Evolutionary conservation across 1,284 basidiomycete species (phyloP).

Genomic region (Tylopilus orsonianus): DNA sequence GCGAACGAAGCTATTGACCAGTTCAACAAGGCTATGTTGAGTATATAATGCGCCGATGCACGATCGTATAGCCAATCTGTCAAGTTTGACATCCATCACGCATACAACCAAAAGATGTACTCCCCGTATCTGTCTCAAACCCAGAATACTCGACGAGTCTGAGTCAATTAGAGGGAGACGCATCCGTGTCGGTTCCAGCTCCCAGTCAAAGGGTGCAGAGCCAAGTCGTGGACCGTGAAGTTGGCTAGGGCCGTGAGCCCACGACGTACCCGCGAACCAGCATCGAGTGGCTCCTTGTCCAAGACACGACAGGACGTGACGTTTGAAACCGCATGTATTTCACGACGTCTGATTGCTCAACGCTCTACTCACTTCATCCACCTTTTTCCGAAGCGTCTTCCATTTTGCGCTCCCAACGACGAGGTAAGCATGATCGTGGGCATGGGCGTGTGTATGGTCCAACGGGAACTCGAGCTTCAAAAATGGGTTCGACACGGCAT

Average conservation of each 20-base stretch:
- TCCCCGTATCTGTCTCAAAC: conserved; percentile 90
- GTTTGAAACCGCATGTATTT: neutral
- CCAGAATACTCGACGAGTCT: conserved; percentile 57
- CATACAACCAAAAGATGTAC: conserved; percentile 44
- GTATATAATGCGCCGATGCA: conserved; percentile 34
- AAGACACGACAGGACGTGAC: neutral
- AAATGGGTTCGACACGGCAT: conserved; percentile 76
- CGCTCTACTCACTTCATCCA: conserved; percentile 69
- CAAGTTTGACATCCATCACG: neutral
- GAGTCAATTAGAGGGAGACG: conserved; percentile 76
- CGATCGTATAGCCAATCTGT: neutral
- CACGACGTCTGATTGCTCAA: conserved; percentile 37
- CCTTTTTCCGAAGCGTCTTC: conserved; percentile 62
- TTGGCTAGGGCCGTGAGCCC: conserved; percentile 31
- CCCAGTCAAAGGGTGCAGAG: conserved; percentile 17
- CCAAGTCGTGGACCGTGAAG: conserved; percentile 21
- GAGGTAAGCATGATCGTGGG: conserved; percentile 41
- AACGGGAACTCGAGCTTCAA: conserved; percentile 54
- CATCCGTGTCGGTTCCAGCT: conserved; percentile 54
- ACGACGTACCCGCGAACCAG: conserved; percentile 31
- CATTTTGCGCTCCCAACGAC: conserved; percentile 64
- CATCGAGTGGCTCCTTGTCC: neutral
- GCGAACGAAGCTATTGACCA: conserved; percentile 56
- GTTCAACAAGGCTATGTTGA: conserved; percentile 49
- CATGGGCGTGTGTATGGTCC: conserved; percentile 51